phyloP scores from a whole-genome alignment of 2,329 filamentous ascomycete species.

The Venturia aucupariae region DNA sequence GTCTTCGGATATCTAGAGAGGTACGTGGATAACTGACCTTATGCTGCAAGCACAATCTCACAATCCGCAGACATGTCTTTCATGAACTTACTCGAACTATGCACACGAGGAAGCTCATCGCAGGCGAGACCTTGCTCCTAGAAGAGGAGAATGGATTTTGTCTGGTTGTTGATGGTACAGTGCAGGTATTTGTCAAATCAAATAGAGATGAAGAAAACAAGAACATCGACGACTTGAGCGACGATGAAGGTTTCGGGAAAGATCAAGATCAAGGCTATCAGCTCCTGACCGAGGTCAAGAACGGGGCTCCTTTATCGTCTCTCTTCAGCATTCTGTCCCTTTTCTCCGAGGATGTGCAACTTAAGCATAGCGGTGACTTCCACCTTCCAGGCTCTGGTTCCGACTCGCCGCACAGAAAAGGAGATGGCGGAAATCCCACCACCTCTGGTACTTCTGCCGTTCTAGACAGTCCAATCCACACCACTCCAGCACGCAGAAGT shows the following conservation, averaged over 20 bases:
- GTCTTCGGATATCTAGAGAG: constrained; percentile 96
- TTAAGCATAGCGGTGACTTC: constrained; percentile 61
- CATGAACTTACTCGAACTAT: constrained; percentile 96
- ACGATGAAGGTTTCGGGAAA: constrained; percentile 36
- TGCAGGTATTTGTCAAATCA: constrained; percentile 98
- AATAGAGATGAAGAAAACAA: constrained; percentile 44
- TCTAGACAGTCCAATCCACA: constrained; percentile 3
- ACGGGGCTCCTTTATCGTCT: constrained; percentile 96
- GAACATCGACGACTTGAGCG: constrained; percentile 29
- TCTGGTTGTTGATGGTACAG: constrained; percentile 87
- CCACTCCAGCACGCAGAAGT: neutral
- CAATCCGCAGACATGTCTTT: constrained; percentile 78
- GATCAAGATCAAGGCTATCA: constrained; percentile 78
- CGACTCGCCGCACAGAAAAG: neutral
- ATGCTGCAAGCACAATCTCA: constrained; percentile 94
- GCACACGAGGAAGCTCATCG: constrained; percentile 94
- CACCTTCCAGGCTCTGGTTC: constrained; percentile 29
- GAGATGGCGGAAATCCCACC: neutral
- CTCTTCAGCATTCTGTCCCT: constrained; percentile 94
- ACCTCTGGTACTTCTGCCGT: constrained; percentile 3
- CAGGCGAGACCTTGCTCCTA: constrained; percentile 86
- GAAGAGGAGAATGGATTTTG: constrained; percentile 99
- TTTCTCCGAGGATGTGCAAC: constrained; percentile 88
- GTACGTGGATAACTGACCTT: constrained; percentile 58
- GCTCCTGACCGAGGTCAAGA: constrained; percentile 91